Base-by-base conservation (phyloP, 257 asterid species). In the Gentiana dahurica region DNA sequence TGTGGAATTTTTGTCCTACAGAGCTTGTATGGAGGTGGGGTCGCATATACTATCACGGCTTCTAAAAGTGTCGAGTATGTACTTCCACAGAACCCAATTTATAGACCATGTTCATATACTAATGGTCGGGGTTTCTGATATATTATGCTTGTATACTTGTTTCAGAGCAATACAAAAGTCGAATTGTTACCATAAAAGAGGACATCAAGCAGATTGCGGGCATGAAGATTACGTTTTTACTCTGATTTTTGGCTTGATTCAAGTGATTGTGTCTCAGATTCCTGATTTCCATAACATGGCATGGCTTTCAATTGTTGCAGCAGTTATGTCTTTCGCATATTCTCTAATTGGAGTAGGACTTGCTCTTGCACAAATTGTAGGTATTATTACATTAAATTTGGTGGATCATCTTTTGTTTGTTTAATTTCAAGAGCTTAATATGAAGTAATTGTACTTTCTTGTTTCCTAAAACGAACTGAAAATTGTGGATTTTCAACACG, bases 141-240 rank as follows among this genome's bases (percentile, higher is more conserved):
- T 46, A 0, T 43, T 55, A 15, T 53, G n/a, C 5, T 53, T 54
- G 4, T 55, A 4, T 35, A 8, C 58, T 56, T 53, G 59, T n/a
- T 61, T 67, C 83, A 87, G 96, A 67, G 95, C 94, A 45, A 85
- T 87, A 65, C 76, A 78, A 59, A 76, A 37, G 62, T 83, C 93
- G 12, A 87, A 85, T 45, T 87, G 96, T 62, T 87, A 72, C 83
- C 96, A 82, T 39, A 59, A n/a, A 35, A 49, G 73, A 66, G 95
- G 95, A 36, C 84, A 75, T 65, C 36, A 53, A 37, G 80, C 82
- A 49, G 55, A 65, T 32, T 87, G 95, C 64, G 59, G 68, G 48
- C 62, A 65, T 44, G 80, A 69, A 34, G 62, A 59, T 60, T 68
- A 78, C 64, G 73, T 61, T 38, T 84, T 67, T 61, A 80, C 75